These are phyloP conservation scores for Melocanna baccifera DNA, from an alignment of 176 grass and related monocot species.

Conservation along the genomic window DNA sequence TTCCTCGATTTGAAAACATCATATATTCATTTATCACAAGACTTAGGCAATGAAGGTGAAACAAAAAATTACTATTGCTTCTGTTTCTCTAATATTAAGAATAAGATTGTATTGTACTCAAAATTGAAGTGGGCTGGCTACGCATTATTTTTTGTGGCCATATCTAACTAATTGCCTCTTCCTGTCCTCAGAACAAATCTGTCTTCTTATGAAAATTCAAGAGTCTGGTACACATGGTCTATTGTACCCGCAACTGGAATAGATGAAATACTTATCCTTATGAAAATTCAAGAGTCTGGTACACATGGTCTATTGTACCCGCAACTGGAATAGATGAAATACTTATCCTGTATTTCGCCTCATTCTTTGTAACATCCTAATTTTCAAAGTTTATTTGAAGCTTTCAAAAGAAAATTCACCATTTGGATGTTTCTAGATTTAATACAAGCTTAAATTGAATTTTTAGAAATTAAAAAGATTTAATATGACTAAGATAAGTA, in stretches of 20 bases:
- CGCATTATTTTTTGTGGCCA: not conserved
- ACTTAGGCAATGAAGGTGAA: not conserved
- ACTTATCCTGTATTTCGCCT: not conserved
- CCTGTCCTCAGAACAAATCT: not conserved
- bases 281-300: not conserved
- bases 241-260: not conserved
- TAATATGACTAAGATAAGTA: no score
- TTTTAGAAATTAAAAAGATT: no score
- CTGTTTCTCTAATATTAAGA: not conserved
- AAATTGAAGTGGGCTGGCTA: not conserved
- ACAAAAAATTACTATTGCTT: not conserved
- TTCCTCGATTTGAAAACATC: not conserved
- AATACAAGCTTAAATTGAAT: no score
- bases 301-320: not conserved
- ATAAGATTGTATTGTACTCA: not conserved
- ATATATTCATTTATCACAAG: not conserved
- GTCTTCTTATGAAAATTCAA: not conserved
- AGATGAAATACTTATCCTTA: slow-evolving; percentile 14
- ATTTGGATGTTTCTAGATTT: no score
- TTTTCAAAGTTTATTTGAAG: no score
- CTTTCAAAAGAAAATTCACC: no score
- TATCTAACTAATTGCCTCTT: not conserved
- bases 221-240: not conserved
- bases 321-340: not conserved
- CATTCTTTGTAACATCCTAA: no score